Evolutionary conservation across 1,284 basidiomycete species (phyloP), one percentile per base, ranked within the genome.

Genomic region (Cutaneotrichosporon cavernicola): DNA sequence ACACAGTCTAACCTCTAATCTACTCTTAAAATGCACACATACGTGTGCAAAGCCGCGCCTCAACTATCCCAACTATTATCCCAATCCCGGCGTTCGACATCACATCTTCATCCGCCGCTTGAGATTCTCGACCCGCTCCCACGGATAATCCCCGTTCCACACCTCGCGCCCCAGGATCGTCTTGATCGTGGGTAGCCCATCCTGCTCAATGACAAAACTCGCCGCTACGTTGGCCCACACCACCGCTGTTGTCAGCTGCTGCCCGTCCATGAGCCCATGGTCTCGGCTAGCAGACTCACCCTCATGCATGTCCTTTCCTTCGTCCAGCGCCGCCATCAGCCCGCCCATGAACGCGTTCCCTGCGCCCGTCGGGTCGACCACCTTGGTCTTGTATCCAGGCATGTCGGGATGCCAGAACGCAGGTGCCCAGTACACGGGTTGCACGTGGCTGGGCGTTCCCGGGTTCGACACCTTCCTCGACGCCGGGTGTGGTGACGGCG

Each of bases 301-400:
- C 55, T 75, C 68, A 13, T 69, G 59, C 16, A 80, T 51, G 47
- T 62, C 65, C 46, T 69, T 62, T 21, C 72, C 76, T 56, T 65
- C 64, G 50, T 71, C 62, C 38, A 79, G 63, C 2, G 74, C 79
- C 5, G 78, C 77, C 46, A 71, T 69, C 5, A 79, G 58, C 1
- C 74, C 79, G 13, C 79, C 79, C 71, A 79, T 73, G 65, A 80
- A 78, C 26, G 75, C 74, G 63, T 80, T 80, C 1, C 79, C 79
- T 0, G 75, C 77, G 1, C 79, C 79, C 1, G 79, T 80, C 8
- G 77, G 78, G 63, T 80, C 78, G 1, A 76, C 71, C 5, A 79
- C 72, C 49, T 60, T 63, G 11, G 69, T 58, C 2, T 46, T 50
- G n/a, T 64, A 66, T 10, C 63, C 71, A 18, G 63, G 56, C 34